Conservation (phyloP, 202 grass and related monocot species). For the Schoenoplectus triqueter region DNA sequence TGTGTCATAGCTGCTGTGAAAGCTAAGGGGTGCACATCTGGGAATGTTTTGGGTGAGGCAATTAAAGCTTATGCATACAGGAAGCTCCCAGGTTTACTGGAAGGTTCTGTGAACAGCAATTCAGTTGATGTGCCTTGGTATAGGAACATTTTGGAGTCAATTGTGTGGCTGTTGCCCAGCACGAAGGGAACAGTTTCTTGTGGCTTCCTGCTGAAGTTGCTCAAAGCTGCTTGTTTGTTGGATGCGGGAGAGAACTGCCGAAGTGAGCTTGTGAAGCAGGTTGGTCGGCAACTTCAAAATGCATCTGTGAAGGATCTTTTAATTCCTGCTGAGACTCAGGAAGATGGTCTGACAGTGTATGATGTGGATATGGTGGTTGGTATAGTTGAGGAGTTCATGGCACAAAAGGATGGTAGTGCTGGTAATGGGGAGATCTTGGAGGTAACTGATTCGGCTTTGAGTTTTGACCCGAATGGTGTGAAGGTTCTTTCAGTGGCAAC, state of each 20-base stretch:
- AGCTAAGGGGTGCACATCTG: conserved; percentile 51
- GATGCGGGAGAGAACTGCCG: conserved; percentile 54
- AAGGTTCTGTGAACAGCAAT: conserved; percentile 54
- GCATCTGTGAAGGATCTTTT: conserved; percentile 82
- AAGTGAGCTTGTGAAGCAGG: conserved; percentile 61
- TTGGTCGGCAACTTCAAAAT: conserved; percentile 69
- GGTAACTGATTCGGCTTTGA: conserved; percentile 25
- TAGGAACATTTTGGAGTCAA: conserved; percentile 57
- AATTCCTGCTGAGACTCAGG: conserved; percentile 47
- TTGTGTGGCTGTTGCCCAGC: conserved; percentile 63
- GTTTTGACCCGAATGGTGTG: conserved; percentile 37
- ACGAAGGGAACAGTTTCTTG: conserved; percentile 76
- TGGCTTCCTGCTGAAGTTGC: conserved; percentile 81
- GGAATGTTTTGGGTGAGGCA: conserved; percentile 76
- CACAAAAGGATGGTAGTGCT: conserved; percentile 43
- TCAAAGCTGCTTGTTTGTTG: conserved; percentile 70
- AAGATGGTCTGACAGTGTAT: conserved; percentile 44
- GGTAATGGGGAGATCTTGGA: conserved; percentile 36
- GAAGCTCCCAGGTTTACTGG: conserved; percentile 61
- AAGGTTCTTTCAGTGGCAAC: conserved; percentile 71
- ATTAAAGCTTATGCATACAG: conserved; percentile 79
- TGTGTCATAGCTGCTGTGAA: conserved; percentile 65
- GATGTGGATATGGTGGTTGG: conserved; percentile 61
- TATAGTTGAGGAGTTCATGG: conserved; percentile 74
- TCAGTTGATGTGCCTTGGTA: conserved; percentile 55